Evolutionary conservation across 148 eudicot genomes (phyloP).

Genomic region (Fagopyrum homotropicum): DNA sequence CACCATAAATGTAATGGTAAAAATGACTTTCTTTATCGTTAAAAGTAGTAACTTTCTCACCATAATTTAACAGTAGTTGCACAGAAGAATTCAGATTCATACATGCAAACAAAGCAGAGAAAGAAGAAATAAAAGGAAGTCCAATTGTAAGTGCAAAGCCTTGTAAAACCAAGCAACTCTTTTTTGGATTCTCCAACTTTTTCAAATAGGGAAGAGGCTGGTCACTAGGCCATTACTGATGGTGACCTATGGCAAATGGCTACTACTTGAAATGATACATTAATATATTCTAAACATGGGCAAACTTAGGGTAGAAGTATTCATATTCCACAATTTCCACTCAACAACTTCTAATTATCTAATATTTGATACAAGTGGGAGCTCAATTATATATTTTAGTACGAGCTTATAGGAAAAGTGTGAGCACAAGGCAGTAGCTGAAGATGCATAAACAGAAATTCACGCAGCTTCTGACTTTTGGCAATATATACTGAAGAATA

Average conservation of each 20-base stretch:
- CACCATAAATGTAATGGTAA: not conserved
- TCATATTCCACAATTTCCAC: conserved; percentile 4
- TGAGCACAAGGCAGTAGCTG: not conserved
- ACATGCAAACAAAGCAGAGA: not conserved
- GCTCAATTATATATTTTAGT: not conserved
- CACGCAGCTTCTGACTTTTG: not conserved
- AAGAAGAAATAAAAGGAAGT: not conserved
- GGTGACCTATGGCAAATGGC: conserved; percentile 1
- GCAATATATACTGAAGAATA: not conserved
- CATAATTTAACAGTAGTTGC: not conserved
- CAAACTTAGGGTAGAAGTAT: conserved; percentile 2
- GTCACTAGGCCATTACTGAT: conserved; percentile 6
- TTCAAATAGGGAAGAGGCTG: not conserved
- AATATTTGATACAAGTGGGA: conserved; percentile 9
- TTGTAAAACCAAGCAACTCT: conserved; percentile 2
- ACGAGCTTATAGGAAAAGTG: not conserved
- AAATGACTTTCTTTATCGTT: not conserved
- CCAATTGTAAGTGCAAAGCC: not conserved
- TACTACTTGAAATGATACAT: not conserved
- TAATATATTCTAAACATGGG: not conserved
- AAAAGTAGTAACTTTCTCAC: conserved; percentile 2
- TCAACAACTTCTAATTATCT: not conserved
- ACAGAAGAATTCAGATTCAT: not conserved
- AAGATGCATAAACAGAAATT: not conserved
- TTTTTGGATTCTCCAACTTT: not conserved